Evolutionary conservation across 352 stramenopile species (phyloP).

Genomic region (Phytophthora sp.): DNA sequence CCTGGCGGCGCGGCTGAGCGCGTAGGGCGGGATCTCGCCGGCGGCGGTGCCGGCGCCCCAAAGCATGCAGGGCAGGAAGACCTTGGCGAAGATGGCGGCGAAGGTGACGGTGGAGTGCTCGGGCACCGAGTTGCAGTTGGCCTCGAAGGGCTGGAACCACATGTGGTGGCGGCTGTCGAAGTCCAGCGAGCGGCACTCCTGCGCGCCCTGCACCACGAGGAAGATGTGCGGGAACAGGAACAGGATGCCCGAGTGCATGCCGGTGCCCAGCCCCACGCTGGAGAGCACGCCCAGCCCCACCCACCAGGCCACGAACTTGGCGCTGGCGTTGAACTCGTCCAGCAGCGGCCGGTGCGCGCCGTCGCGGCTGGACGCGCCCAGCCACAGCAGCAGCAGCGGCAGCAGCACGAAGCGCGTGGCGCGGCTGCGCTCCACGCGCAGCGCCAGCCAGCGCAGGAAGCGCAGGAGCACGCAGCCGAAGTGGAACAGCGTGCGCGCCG

Average conservation of each 20-base stretch:
- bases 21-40: conserved; percentile 95
- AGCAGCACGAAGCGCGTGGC: conserved; percentile 82
- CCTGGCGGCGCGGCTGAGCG: conserved; percentile 86
- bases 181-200: conserved; percentile 87
- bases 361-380: conserved; percentile 64
- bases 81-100: conserved; percentile 88
- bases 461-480: conserved; percentile 78
- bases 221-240: conserved; percentile 97
- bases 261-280: conserved; percentile 93
- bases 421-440: conserved; percentile 71
- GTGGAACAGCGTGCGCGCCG: conserved; percentile 80
- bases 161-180: conserved; percentile 91
- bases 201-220: conserved; percentile 87
- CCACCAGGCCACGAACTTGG: conserved; percentile 94
- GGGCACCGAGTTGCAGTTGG: conserved; percentile 58
- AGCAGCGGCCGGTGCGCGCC: conserved; percentile 78
- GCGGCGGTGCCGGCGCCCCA: conserved; percentile 94
- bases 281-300: conserved; percentile 93
- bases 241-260: conserved; percentile 94
- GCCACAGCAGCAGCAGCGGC: conserved; percentile 72
- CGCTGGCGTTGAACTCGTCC: conserved; percentile 83
- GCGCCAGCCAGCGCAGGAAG: conserved; percentile 76
- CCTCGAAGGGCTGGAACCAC: conserved; percentile 90
- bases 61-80: conserved; percentile 90
- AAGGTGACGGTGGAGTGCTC: conserved; percentile 73